Conservation (phyloP, 2,329 filamentous ascomycete genomes). For the Aspergillus melleus region DNA sequence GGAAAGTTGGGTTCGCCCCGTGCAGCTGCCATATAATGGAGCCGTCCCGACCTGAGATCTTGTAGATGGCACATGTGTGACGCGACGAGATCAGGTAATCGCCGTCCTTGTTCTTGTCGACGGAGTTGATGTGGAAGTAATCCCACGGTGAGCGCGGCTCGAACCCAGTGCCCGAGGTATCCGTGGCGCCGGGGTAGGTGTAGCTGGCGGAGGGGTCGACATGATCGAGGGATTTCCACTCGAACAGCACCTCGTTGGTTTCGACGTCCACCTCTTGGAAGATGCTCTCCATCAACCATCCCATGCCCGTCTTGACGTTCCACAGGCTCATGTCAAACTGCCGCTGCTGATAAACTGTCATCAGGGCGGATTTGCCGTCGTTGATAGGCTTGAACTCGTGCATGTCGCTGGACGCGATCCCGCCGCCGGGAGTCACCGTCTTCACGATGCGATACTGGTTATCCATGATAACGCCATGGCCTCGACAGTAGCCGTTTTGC, state of each 20-base stretch:
- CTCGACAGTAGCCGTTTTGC: slow-evolving; percentile 53
- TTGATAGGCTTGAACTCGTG: slow-evolving; percentile 53
- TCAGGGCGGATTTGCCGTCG: slow-evolving; percentile 42
- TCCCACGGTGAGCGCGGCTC: slow-evolving; percentile 47
- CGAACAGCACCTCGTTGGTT: slow-evolving; percentile 49
- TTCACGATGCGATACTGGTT: slow-evolving; percentile 50
- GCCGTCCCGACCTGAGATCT: slow-evolving; percentile 41
- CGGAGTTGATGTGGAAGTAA: slow-evolving; percentile 47
- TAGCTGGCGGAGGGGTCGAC: slow-evolving; percentile 50
- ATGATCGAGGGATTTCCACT: slow-evolving; percentile 53
- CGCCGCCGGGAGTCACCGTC: slow-evolving; percentile 44
- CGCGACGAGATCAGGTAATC: slow-evolving; percentile 45
- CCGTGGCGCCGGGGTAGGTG: slow-evolving; percentile 46
- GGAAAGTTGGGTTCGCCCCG: slow-evolving; percentile 38
- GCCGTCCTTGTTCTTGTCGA: slow-evolving; percentile 42
- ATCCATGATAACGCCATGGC: slow-evolving; percentile 56
- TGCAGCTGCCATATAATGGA: slow-evolving; percentile 41
- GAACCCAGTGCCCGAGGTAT: slow-evolving; percentile 50
- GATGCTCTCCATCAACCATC: slow-evolving; percentile 54
- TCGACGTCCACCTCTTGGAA: slow-evolving; percentile 56
- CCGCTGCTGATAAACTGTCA: slow-evolving; percentile 45
- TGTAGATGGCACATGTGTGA: slow-evolving; percentile 43
- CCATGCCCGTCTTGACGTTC: slow-evolving; percentile 46
- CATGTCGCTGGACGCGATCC: slow-evolving; percentile 50
- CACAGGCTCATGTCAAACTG: slow-evolving; percentile 50